Percentiles rank a stretch among this genome's conserved stretches.
These are phyloP conservation scores for Candida frijolesensis DNA, from an alignment of 1,139 yeast genomes.

Conservation along the genomic window DNA sequence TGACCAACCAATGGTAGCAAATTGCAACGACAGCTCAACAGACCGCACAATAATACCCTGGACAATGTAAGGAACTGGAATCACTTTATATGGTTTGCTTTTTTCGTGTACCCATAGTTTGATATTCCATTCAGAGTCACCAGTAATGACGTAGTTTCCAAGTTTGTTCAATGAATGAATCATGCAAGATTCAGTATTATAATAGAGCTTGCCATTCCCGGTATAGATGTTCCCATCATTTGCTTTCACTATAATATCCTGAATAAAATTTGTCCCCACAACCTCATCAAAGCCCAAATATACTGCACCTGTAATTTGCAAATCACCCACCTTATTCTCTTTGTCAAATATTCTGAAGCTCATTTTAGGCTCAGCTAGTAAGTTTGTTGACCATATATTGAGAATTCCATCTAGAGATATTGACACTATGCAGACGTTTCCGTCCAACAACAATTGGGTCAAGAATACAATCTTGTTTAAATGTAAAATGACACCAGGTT, in stretches of 20 bases:
- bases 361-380: constrained; percentile 34
- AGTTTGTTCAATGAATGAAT: constrained; percentile 5
- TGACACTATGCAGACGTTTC: constrained; percentile 30
- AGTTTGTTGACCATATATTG: constrained; percentile 44
- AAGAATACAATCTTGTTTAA: constrained; percentile 11
- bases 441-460: constrained; percentile 24
- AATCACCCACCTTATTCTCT: neutral
- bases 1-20: constrained; percentile 49
- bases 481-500: constrained; percentile 8
- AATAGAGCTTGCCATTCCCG: constrained; percentile 5
- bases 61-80: constrained; percentile 43
- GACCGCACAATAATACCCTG: constrained; percentile 49
- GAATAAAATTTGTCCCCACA: constrained; percentile 9
- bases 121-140: constrained; percentile 35
- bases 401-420: constrained; percentile 39
- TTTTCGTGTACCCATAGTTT: constrained; percentile 24
- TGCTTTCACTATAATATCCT: constrained; percentile 7
- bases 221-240: constrained; percentile 12
- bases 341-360: constrained; percentile 18
- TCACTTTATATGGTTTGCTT: constrained; percentile 8
- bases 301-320: constrained; percentile 5
- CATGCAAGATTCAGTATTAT: constrained; percentile 4
- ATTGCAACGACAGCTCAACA: constrained; percentile 34
- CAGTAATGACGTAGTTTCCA: constrained; percentile 20
- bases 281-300: constrained; percentile 10